Conservation (phyloP, 768 basidiomycete species). For the Pleurotus cornucopiae region DNA sequence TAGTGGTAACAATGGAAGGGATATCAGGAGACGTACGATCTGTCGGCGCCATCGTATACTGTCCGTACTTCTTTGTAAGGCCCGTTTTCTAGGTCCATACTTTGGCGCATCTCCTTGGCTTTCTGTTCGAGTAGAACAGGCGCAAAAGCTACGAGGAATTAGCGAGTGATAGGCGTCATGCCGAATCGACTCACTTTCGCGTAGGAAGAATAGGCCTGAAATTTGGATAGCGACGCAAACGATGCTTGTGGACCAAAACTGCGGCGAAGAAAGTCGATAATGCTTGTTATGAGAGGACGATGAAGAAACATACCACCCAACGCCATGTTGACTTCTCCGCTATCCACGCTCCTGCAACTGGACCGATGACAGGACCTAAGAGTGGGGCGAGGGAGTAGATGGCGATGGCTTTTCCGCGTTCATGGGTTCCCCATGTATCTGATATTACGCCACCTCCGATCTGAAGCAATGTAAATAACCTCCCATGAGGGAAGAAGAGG, state of each 20-base stretch:
- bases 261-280: not conserved
- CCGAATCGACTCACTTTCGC: constrained; percentile 48
- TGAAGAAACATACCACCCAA: constrained; percentile 51
- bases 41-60: constrained; percentile 36
- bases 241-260: constrained; percentile 69
- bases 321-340: constrained; percentile 62
- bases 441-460: constrained; percentile 63
- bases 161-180: not conserved
- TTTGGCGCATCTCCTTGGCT: constrained; percentile 40
- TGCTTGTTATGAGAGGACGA: not conserved
- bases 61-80: constrained; percentile 37
- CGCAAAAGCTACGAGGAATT: constrained; percentile 36
- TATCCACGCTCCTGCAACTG: constrained; percentile 62
- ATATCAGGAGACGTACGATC: constrained; percentile 31
- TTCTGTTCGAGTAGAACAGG: constrained; percentile 45
- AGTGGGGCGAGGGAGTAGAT: constrained; percentile 63
- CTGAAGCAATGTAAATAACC: constrained; percentile 17
- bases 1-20: not conserved
- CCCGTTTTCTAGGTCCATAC: constrained; percentile 46
- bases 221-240: constrained; percentile 50
- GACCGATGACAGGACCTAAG: constrained; percentile 61
- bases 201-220: constrained; percentile 50
- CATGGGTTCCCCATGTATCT: constrained; percentile 56
- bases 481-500: constrained; percentile 27
- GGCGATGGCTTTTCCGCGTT: constrained; percentile 60